phyloP scores from a whole-genome alignment of 2,329 filamentous ascomycete genomes.

The Beauveria sp. region DNA sequence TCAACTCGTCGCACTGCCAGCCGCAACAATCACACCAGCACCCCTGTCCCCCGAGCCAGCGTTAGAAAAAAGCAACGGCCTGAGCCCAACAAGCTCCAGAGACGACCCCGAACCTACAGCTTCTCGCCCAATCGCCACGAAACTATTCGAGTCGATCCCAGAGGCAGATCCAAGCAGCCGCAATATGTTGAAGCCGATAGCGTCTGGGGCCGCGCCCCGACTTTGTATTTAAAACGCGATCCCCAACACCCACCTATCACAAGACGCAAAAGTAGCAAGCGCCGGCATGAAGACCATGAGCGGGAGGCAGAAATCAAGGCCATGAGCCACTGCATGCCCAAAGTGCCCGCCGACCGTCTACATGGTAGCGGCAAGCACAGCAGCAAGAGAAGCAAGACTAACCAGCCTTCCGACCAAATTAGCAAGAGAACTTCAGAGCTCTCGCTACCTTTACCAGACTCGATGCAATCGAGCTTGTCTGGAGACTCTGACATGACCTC shows the following conservation, averaged over 20 bases:
- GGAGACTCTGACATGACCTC: conserved; percentile 63
- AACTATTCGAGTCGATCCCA: conserved; percentile 35
- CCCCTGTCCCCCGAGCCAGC: conserved; percentile 17
- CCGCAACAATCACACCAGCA: conserved; percentile 28
- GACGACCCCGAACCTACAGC: conserved; percentile 46
- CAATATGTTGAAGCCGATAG: conserved; percentile 13
- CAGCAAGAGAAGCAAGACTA: conserved; percentile 57
- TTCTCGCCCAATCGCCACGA: conserved; percentile 56
- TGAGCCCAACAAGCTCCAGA: conserved; percentile 41
- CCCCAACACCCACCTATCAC: conserved; percentile 43
- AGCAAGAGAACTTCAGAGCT: conserved; percentile 62
- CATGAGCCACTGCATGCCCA: conserved; percentile 65
- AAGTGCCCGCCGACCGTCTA: conserved; percentile 44
- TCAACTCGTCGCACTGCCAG: not conserved
- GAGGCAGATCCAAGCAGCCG: conserved; percentile 14
- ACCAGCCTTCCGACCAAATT: conserved; percentile 41
- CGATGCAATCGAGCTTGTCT: conserved; percentile 69
- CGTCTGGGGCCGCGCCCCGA: conserved; percentile 32
- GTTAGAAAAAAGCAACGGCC: conserved; percentile 36
- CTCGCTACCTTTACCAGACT: conserved; percentile 66
- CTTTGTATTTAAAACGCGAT: conserved; percentile 54
- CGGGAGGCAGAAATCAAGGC: conserved; percentile 84
- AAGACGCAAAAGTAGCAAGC: conserved; percentile 68
- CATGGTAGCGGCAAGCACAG: conserved; percentile 51
- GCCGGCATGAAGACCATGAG: conserved; percentile 64